A percentile compares a stretch with the other conserved stretches of the same genome.
phyloP scores from a whole-genome alignment of 768 basidiomycete species.

The Hebeloma cylindrosporum region DNA sequence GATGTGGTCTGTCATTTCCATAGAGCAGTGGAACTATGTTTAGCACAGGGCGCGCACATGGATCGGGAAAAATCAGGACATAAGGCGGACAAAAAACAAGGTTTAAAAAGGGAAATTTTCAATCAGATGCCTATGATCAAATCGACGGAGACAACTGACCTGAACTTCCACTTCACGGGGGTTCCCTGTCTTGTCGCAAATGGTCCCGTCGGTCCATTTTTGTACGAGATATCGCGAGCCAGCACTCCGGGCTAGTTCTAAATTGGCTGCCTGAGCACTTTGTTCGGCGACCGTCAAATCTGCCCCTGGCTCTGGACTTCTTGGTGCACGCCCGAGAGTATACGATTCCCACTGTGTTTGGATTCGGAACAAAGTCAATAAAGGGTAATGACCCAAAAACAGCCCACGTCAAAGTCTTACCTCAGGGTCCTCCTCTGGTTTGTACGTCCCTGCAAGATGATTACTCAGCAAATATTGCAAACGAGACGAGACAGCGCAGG shows the following conservation, averaged over 20 bases:
- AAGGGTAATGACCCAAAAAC: conserved; percentile 23
- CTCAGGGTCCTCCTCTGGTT: conserved; percentile 83
- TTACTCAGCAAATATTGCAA: conserved; percentile 21
- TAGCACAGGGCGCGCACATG: conserved; percentile 20
- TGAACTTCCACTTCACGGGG: conserved; percentile 93
- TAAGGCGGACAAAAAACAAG: conserved; percentile 16
- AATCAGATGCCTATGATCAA: conserved; percentile 18
- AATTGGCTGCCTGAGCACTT: conserved; percentile 61
- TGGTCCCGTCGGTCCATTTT: conserved; percentile 86
- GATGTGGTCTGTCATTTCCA: conserved; percentile 90
- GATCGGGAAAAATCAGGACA: conserved; percentile 14
- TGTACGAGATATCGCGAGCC: conserved; percentile 92
- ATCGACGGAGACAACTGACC: conserved; percentile 45
- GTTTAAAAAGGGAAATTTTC: conserved; percentile 11
- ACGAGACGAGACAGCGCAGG: conserved; percentile 3
- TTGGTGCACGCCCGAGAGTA: conserved; percentile 71
- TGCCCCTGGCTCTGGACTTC: conserved; percentile 55
- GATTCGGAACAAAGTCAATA: conserved; percentile 21
- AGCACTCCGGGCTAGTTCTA: conserved; percentile 73
- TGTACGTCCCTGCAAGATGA: conserved; percentile 57
- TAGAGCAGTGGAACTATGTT: conserved; percentile 88
- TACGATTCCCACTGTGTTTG: conserved; percentile 68
- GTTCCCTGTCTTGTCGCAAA: conserved; percentile 90
- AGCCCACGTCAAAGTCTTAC: conserved; percentile 43
- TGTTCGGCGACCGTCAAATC: conserved; percentile 68